Conservation (phyloP, 2,329 filamentous ascomycete genomes). For the Aspergillus udagawae region DNA sequence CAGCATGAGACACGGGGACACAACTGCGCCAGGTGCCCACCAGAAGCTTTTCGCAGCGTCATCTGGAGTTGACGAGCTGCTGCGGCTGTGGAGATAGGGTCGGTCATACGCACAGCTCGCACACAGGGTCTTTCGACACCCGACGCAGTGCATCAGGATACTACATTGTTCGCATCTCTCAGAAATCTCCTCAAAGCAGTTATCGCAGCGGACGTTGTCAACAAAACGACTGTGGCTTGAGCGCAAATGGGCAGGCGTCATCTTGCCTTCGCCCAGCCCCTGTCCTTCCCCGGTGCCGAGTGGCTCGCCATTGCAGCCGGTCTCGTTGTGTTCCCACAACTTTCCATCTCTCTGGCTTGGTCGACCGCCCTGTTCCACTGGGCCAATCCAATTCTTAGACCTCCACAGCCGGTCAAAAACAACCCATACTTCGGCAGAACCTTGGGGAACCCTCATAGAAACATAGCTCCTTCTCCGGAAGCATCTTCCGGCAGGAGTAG, state of each 20-base stretch:
- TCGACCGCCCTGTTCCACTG: constrained; percentile 27
- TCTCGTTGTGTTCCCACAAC: constrained; percentile 55
- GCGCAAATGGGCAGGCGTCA: constrained; percentile 51
- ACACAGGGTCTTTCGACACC: constrained; percentile 58
- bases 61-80: constrained; percentile 7
- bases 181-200: constrained; percentile 50
- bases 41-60: constrained; percentile 44
- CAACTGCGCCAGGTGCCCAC: constrained; percentile 56
- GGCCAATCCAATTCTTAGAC: constrained; percentile 56
- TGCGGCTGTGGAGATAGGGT: constrained; percentile 38
- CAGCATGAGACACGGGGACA: constrained; percentile 57
- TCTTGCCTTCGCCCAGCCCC: constrained; percentile 50
- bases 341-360: constrained; percentile 45
- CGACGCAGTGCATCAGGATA: constrained; percentile 59
- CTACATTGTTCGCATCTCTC: constrained; percentile 60
- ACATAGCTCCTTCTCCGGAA: constrained; percentile 56
- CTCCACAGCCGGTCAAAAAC: constrained; percentile 59
- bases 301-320: constrained; percentile 53
- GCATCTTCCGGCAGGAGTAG: constrained; percentile 54
- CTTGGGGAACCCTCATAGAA: constrained; percentile 51
- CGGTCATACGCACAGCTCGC: constrained; percentile 57
- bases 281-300: constrained; percentile 47
- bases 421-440: constrained; percentile 58
- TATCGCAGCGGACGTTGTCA: constrained; percentile 51
- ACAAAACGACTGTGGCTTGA: constrained; percentile 52